Conservation (phyloP, 306 rosid genomes). For the Amphicarpaea edgeworthii region DNA sequence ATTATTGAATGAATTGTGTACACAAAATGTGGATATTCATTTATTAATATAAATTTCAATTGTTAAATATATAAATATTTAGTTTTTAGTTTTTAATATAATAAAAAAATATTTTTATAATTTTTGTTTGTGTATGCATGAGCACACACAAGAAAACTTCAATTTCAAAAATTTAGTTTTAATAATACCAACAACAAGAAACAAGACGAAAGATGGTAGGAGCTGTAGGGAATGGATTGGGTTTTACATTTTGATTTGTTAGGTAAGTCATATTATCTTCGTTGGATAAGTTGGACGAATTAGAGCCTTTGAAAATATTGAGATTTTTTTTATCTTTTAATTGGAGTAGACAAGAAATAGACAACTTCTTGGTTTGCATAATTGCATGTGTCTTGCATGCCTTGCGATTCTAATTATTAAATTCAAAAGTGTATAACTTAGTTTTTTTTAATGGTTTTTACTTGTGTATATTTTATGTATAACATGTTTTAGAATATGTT, state of each 20-base stretch:
- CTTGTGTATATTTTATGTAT: too few species aligned
- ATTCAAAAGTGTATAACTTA: too few species aligned
- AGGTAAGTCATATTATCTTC: constrained; percentile 14
- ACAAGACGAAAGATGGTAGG: neutral
- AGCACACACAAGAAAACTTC: neutral
- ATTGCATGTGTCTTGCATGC: neutral
- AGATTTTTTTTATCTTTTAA: neutral
- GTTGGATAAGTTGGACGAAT: neutral
- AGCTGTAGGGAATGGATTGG: constrained; percentile 5
- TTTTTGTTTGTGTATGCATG: neutral
- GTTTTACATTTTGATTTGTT: constrained; percentile 9
- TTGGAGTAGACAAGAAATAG: neutral
- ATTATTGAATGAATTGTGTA: too few species aligned
- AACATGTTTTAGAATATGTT: too few species aligned
- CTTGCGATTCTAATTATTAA: neutral
- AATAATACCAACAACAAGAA: neutral
- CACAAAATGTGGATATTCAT: too few species aligned
- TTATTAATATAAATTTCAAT: too few species aligned
- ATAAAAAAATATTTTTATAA: too few species aligned
- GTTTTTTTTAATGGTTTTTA: too few species aligned
- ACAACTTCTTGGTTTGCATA: neutral
- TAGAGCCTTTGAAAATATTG: neutral
- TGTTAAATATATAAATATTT: too few species aligned
- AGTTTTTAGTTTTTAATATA: too few species aligned
- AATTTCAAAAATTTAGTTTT: too few species aligned